Evolutionary conservation across 345 rosid genomes (phyloP).

Genomic region (Sonneratia alba): DNA sequence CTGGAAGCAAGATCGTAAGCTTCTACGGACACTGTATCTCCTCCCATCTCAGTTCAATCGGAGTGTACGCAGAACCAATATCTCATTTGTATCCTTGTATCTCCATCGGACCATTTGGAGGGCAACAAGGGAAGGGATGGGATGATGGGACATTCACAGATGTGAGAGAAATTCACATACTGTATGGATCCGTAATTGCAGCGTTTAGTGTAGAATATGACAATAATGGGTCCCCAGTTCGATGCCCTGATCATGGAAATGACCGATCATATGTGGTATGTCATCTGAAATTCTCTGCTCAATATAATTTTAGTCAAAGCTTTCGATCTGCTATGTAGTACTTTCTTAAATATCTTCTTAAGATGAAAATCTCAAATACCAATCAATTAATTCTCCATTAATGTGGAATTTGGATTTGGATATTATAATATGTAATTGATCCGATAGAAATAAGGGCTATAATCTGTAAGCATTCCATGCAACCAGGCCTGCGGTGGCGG

Average conservation of each 20-base stretch:
- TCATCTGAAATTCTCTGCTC: background rate
- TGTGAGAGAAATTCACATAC: background rate
- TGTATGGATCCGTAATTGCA: background rate
- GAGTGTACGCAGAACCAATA: constrained; percentile 3
- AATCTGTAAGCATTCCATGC: background rate
- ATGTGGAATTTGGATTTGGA: too few relatives aligned
- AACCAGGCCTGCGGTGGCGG: background rate
- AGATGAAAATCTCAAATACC: background rate
- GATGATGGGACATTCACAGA: background rate
- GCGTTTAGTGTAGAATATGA: background rate
- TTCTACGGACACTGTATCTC: background rate
- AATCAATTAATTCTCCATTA: too few relatives aligned
- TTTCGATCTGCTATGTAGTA: background rate
- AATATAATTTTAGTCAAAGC: background rate
- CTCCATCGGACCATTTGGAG: background rate
- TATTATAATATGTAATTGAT: background rate
- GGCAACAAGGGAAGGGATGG: background rate
- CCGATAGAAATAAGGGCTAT: background rate
- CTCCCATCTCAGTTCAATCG: background rate
- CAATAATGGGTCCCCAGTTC: background rate
- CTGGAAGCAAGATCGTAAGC: background rate
- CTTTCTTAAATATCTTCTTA: too few relatives aligned
- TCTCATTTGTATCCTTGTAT: background rate
- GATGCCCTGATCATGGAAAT: background rate
- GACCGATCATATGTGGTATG: background rate